phyloP scores from a whole-genome alignment of 441 rosid species.

The Euphorbia schlechtendalii region DNA sequence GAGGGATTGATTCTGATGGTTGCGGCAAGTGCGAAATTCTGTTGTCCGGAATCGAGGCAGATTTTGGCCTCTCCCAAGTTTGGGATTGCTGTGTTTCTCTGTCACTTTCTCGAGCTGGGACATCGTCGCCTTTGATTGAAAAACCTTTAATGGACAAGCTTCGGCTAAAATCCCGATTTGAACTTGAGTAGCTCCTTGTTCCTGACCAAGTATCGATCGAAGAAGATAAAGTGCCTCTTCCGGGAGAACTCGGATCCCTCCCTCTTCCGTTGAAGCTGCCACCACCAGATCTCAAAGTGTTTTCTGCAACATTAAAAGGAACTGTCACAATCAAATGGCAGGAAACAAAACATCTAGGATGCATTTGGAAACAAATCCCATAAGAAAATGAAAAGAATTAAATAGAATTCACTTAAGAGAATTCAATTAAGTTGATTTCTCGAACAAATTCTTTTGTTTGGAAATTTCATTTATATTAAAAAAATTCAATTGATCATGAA shows the following conservation, averaged over 20 bases:
- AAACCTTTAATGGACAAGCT: constrained; percentile 56
- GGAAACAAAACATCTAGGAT: constrained; percentile 10
- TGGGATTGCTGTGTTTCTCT: constrained; percentile 41
- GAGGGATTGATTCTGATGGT: constrained; percentile 33
- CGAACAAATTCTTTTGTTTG: too few relatives aligned
- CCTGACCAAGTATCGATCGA: constrained; percentile 62
- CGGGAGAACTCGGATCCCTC: constrained; percentile 73
- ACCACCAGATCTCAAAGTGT: constrained; percentile 45
- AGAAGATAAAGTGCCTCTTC: constrained; percentile 49
- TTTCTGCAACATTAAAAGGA: constrained; percentile 40
- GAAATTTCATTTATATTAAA: too few relatives aligned
- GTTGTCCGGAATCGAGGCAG: constrained; percentile 35
- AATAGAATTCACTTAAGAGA: too few relatives aligned
- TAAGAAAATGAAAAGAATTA: too few relatives aligned
- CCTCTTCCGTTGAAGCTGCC: constrained; percentile 58
- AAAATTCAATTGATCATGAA: too few relatives aligned
- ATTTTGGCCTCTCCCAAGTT: constrained; percentile 53
- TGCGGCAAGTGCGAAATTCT: constrained; percentile 30
- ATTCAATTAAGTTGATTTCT: too few relatives aligned
- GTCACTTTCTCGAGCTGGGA: constrained; percentile 45
- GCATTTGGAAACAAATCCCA: too few relatives aligned
- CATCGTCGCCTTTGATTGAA: constrained; percentile 45
- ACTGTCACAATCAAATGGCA: constrained; percentile 13
- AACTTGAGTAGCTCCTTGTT: constrained; percentile 45
- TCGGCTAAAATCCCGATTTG: constrained; percentile 52